phyloP scores from a whole-genome alignment of 768 basidiomycete genomes.

The Tulasnella sp. region DNA sequence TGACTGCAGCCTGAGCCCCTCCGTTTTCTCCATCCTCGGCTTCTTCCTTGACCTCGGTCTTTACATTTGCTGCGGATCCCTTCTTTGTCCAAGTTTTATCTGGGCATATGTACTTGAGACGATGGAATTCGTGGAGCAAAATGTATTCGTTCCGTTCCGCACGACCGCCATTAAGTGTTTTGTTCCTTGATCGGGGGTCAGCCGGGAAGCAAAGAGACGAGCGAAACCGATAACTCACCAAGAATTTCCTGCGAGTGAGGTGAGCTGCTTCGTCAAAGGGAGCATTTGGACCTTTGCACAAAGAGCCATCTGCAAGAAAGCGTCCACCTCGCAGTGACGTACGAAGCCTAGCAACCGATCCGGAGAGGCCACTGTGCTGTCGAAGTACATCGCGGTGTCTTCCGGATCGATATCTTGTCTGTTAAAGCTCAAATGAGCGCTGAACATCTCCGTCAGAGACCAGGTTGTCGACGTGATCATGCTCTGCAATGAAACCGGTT shows the following conservation, averaged over 20 bases:
- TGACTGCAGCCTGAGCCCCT: conserved; percentile 48
- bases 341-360: conserved; percentile 82
- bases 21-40: conserved; percentile 52
- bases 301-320: conserved; percentile 97
- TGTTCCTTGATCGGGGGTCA: conserved; percentile 64
- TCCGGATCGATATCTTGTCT: conserved; percentile 95
- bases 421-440: conserved; percentile 76
- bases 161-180: conserved; percentile 93
- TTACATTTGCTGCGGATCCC: conserved; percentile 39
- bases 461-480: conserved; percentile 98
- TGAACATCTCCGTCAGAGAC: conserved; percentile 97
- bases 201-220: background rate
- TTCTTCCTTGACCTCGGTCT: conserved; percentile 44
- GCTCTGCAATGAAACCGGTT: conserved; percentile 49
- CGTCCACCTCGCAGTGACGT: conserved; percentile 90
- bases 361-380: conserved; percentile 71
- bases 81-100: conserved; percentile 90
- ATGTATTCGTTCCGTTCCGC: conserved; percentile 99
- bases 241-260: conserved; percentile 92
- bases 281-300: conserved; percentile 89
- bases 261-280: conserved; percentile 87
- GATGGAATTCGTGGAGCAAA: conserved; percentile 95
- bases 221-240: conserved; percentile 56
- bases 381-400: conserved; percentile 87
- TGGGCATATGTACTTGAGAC: conserved; percentile 91